These are phyloP conservation scores for Penicillium psychrofluorescens DNA, from an alignment of 495 filamentous ascomycete species.

Conservation along the genomic window DNA sequence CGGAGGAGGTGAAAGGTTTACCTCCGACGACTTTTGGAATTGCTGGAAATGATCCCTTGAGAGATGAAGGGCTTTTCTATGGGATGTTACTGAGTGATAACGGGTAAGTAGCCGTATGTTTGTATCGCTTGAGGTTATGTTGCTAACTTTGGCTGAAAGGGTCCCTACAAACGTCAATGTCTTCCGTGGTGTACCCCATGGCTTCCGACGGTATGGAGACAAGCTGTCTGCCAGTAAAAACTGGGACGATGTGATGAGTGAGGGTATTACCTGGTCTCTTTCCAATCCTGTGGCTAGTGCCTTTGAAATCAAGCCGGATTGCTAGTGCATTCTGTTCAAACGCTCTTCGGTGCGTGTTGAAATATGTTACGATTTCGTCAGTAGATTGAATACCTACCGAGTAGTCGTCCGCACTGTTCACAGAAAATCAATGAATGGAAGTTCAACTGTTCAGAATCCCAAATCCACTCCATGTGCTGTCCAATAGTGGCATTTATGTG, in stretches of 20 bases:
- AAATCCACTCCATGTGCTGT: no score
- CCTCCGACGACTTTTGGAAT: slow-evolving; percentile 39
- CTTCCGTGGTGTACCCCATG: slow-evolving; percentile 41
- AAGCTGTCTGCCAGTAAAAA: slow-evolving; percentile 22
- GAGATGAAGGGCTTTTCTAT: slow-evolving; percentile 40
- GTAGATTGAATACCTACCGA: no score
- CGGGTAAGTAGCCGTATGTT: slow-evolving; percentile 26
- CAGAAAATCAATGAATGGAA: no score
- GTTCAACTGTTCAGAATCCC: no score
- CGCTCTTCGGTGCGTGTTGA: no score
- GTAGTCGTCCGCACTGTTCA: no score
- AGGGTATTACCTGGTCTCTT: slow-evolving; percentile 35
- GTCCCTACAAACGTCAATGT: slow-evolving; percentile 34
- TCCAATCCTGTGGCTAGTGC: slow-evolving; percentile 15
- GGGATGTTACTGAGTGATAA: slow-evolving; percentile 35
- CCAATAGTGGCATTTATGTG: no score
- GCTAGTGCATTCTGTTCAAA: not conserved
- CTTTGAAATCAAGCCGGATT: slow-evolving; percentile 30
- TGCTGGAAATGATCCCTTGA: slow-evolving; percentile 37
- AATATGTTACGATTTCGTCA: no score
- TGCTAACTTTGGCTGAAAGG: slow-evolving; percentile 8
- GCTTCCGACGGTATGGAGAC: slow-evolving; percentile 31
- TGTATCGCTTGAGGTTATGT: not conserved
- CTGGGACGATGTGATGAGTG: slow-evolving; percentile 36
- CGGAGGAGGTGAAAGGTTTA: slow-evolving; percentile 29